Percentiles rank a stretch among this genome's conserved stretches.
Conservation (phyloP, 345 rosid species). For the Salix suchowensis region DNA sequence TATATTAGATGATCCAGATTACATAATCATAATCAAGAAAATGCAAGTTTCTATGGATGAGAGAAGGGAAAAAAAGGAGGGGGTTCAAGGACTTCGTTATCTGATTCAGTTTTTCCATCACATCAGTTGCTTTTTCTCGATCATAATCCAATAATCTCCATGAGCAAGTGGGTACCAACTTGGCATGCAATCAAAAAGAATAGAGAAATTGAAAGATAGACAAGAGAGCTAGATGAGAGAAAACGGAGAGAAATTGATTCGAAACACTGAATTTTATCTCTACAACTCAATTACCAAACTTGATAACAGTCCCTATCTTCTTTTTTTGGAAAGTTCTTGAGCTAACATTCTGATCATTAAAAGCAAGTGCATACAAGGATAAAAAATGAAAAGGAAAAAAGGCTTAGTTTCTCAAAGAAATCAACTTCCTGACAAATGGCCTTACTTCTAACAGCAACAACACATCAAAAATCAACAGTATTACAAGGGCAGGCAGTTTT, state of each 20-base stretch:
- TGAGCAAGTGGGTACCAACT: background rate
- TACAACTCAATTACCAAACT: too few species aligned
- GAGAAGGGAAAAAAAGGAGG: background rate
- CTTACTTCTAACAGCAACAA: background rate
- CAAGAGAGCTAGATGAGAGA: too few species aligned
- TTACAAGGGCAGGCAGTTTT: background rate
- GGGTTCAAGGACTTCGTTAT: background rate
- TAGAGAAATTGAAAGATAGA: background rate
- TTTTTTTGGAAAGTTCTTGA: background rate
- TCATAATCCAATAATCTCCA: background rate
- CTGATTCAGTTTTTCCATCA: background rate
- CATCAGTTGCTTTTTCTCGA: background rate
- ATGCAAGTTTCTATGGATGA: background rate
- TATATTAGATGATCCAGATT: background rate
- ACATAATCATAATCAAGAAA: background rate
- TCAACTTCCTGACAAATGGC: background rate
- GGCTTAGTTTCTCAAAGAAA: background rate
- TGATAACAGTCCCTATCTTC: background rate
- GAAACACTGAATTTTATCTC: too few species aligned
- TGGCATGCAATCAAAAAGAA: background rate
- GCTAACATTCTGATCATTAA: background rate
- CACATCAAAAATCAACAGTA: background rate
- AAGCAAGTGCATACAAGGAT: background rate
- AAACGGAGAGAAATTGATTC: too few species aligned
- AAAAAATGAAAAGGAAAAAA: background rate